A percentile compares a stretch with the other conserved stretches of the same genome.
Evolutionary conservation across 1,139 yeast species (phyloP).

Genomic region (Dujonia santamariae): DNA sequence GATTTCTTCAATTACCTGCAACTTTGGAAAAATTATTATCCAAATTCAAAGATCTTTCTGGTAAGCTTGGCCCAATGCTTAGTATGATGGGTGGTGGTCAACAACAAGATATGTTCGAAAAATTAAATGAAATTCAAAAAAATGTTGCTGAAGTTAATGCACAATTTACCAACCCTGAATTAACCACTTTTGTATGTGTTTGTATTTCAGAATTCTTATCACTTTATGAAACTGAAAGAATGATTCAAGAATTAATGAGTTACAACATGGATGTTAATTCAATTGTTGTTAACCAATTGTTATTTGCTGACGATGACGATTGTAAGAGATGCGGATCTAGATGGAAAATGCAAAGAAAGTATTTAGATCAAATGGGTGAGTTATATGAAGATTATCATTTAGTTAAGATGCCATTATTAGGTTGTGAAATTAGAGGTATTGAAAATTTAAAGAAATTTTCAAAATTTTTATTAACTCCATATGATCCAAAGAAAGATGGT

Average conservation of each 20-base stretch:
- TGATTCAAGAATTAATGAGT: conserved; percentile 92
- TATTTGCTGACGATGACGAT: conserved; percentile 74
- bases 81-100: conserved; percentile 70
- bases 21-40: conserved; percentile 84
- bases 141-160: conserved; percentile 86
- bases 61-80: conserved; percentile 88
- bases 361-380: conserved; percentile 90
- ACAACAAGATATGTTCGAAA: conserved; percentile 76
- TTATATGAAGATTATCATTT: conserved; percentile 92
- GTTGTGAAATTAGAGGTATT: conserved; percentile 90
- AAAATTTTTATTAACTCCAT: conserved; percentile 63
- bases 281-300: conserved; percentile 88
- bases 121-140: conserved; percentile 78
- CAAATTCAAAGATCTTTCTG: conserved; percentile 82
- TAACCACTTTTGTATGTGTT: conserved; percentile 95
- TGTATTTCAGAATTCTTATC: conserved; percentile 96
- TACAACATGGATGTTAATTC: conserved; percentile 96
- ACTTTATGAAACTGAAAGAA: conserved; percentile 92
- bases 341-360: conserved; percentile 94
- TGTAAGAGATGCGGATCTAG: conserved; percentile 92
- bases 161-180: conserved; percentile 93
- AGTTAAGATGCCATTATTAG: conserved; percentile 91
- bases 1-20: conserved; percentile 90
- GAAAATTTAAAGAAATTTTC: conserved; percentile 79
- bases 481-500: conserved; percentile 62